Conservation (phyloP, 306 rosid genomes). For the Adenanthera pavonina region DNA sequence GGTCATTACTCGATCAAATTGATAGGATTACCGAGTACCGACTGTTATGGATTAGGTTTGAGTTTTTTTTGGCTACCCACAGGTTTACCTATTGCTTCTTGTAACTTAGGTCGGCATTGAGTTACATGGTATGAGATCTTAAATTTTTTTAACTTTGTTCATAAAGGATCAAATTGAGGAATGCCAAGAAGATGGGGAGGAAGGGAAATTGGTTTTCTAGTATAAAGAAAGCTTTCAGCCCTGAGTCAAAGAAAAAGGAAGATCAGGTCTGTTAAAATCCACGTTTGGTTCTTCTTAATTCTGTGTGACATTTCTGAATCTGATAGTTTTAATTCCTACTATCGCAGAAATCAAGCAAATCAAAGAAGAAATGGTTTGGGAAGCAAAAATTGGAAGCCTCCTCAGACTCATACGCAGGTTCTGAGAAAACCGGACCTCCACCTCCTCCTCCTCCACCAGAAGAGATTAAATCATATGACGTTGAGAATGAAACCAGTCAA, state of each 20-base stretch:
- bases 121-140: conserved; percentile 43
- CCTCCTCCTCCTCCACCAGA: conserved; percentile 53
- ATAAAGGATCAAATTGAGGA: conserved; percentile 59
- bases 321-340: conserved; percentile 26
- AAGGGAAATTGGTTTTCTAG: conserved; percentile 94
- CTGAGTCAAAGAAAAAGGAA: conserved; percentile 79
- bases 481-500: conserved; percentile 55
- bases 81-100: neutral
- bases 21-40: neutral
- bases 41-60: conserved; percentile 32
- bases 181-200: conserved; percentile 89
- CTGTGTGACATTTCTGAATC: conserved; percentile 35
- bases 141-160: conserved; percentile 15
- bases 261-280: conserved; percentile 56
- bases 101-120: conserved; percentile 21
- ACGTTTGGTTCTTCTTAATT: conserved; percentile 1
- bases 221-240: conserved; percentile 97
- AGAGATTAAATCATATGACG: conserved; percentile 58
- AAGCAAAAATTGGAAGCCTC: conserved; percentile 66
- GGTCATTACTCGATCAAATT: conserved; percentile 26
- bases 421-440: conserved; percentile 53
- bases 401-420: conserved; percentile 53
- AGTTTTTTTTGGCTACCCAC: neutral
- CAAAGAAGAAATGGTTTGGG: conserved; percentile 98
- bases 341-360: conserved; percentile 65